These are phyloP conservation scores for Nematocida minor DNA, from an alignment of 371 early-diverging fungal genomes.

Conservation along the genomic window DNA sequence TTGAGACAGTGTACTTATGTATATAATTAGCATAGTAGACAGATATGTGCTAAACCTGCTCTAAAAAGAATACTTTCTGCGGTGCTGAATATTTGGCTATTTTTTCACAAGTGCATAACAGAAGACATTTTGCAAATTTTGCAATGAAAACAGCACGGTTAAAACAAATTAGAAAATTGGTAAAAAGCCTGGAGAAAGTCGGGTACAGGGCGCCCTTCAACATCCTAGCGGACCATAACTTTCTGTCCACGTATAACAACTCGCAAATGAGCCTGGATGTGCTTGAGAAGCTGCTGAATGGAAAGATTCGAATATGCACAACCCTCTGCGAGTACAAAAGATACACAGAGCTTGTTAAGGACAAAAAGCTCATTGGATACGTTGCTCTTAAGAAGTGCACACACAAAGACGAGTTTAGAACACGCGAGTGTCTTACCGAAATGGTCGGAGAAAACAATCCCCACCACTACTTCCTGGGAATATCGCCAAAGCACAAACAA, in stretches of 20 bases:
- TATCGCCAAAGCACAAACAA: conserved; percentile 9
- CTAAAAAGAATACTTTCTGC: too few species aligned
- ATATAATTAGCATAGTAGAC: too few species aligned
- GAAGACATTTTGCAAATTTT: conserved; percentile 16
- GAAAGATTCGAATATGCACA: conserved; percentile 17
- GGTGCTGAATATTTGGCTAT: too few species aligned
- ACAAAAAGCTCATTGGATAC: conserved; percentile 18
- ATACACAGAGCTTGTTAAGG: background rate
- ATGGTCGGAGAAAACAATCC: background rate
- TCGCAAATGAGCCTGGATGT: conserved; percentile 7
- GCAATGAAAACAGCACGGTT: conserved; percentile 21
- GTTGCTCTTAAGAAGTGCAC: conserved; percentile 36
- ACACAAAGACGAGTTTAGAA: conserved; percentile 4
- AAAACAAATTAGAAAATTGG: conserved; percentile 30
- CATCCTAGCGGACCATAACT: conserved; percentile 39
- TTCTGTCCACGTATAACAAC: conserved; percentile 13
- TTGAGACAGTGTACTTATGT: too few species aligned
- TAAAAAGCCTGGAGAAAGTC: conserved; percentile 10
- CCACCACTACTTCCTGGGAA: conserved; percentile 37
- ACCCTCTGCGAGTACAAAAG: conserved; percentile 38
- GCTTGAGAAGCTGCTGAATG: conserved; percentile 25
- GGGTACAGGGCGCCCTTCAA: conserved; percentile 34
- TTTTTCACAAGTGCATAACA: too few species aligned
- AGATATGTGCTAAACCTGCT: too few species aligned
- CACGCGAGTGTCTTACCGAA: conserved; percentile 9